Percentiles rank a stretch among this genome's conserved stretches.
These are phyloP conservation scores for Wickerhamiella galacta DNA, from an alignment of 805 yeast species.

Conservation along the genomic window DNA sequence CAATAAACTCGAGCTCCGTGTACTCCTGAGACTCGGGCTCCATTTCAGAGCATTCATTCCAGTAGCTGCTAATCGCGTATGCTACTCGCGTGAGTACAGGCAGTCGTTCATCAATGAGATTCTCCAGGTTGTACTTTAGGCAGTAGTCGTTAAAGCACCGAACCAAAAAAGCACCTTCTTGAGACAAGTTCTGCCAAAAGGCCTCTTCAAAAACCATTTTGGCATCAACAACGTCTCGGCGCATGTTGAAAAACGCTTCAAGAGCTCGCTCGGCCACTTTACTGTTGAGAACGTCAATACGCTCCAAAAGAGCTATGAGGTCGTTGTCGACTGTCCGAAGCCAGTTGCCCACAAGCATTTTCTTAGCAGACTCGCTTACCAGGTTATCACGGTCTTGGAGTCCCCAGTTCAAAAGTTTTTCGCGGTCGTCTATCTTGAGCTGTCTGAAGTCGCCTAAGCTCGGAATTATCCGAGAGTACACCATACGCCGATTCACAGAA, in stretches of 20 bases:
- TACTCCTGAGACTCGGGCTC: constrained; percentile 28
- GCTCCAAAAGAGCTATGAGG: constrained; percentile 51
- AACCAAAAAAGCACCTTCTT: constrained; percentile 59
- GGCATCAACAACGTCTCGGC: constrained; percentile 41
- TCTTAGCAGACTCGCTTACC: constrained; percentile 56
- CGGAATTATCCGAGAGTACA: constrained; percentile 51
- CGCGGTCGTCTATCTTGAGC: constrained; percentile 40
- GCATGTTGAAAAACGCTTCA: constrained; percentile 39
- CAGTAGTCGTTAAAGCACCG: constrained; percentile 54
- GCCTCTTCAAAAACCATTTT: constrained; percentile 45
- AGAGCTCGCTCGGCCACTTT: constrained; percentile 53
- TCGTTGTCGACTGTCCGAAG: constrained; percentile 49
- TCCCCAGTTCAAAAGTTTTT: constrained; percentile 65
- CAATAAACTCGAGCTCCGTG: constrained; percentile 42
- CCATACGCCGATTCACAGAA: constrained; percentile 49
- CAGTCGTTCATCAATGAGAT: constrained; percentile 46
- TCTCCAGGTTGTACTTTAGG: constrained; percentile 32
- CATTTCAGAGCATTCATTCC: constrained; percentile 24
- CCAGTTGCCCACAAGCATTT: constrained; percentile 62
- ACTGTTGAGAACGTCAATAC: constrained; percentile 53
- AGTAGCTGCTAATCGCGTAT: constrained; percentile 36
- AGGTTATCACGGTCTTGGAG: constrained; percentile 65
- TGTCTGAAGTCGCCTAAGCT: constrained; percentile 47
- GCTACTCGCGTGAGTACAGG: constrained; percentile 71
- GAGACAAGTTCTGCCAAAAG: constrained; percentile 52